Percentiles rank a stretch among this genome's conserved stretches.
Conservation (phyloP, 352 stramenopile genomes). For the Pythium angustatum region DNA sequence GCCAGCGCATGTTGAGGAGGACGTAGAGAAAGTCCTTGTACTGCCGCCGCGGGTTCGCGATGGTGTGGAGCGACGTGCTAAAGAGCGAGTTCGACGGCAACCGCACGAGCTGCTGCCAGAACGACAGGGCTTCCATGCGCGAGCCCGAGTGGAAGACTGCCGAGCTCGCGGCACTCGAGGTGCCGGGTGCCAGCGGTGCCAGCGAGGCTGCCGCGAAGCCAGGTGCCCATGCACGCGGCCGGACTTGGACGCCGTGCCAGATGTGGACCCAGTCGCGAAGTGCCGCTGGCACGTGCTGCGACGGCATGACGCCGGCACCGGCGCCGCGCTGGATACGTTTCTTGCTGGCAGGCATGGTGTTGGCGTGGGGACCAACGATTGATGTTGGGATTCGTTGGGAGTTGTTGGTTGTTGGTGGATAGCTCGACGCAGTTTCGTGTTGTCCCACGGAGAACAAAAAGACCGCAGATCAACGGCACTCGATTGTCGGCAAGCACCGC, state of each 20-base stretch:
- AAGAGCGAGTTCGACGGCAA: slow-evolving; percentile 76
- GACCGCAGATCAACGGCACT: too few species aligned
- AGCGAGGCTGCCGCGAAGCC: background rate
- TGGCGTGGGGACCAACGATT: background rate
- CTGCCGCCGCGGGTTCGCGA: slow-evolving; percentile 55
- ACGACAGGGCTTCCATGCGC: slow-evolving; percentile 56
- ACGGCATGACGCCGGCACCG: slow-evolving; percentile 36
- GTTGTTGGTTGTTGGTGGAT: background rate
- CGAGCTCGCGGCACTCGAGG: slow-evolving; percentile 11
- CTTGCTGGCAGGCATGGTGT: slow-evolving; percentile 69
- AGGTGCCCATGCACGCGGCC: slow-evolving; percentile 28
- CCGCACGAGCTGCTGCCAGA: slow-evolving; percentile 73
- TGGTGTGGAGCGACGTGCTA: slow-evolving; percentile 50
- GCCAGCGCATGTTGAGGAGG: slow-evolving; percentile 81
- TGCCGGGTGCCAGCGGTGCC: too few species aligned
- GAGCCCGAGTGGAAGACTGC: slow-evolving; percentile 74
- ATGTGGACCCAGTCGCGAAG: slow-evolving; percentile 79
- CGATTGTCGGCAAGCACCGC: too few species aligned
- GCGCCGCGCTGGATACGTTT: slow-evolving; percentile 72
- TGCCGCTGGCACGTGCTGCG: slow-evolving; percentile 58
- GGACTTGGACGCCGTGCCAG: slow-evolving; percentile 78
- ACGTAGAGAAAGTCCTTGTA: slow-evolving; percentile 88
- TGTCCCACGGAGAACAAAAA: too few species aligned
- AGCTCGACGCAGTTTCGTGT: too few species aligned
- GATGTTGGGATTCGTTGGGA: background rate